A percentile compares a stretch with the other conserved stretches of the same genome.
Evolutionary conservation across 2,329 filamentous ascomycete genomes (phyloP).

Genomic region (Phoma sp.): DNA sequence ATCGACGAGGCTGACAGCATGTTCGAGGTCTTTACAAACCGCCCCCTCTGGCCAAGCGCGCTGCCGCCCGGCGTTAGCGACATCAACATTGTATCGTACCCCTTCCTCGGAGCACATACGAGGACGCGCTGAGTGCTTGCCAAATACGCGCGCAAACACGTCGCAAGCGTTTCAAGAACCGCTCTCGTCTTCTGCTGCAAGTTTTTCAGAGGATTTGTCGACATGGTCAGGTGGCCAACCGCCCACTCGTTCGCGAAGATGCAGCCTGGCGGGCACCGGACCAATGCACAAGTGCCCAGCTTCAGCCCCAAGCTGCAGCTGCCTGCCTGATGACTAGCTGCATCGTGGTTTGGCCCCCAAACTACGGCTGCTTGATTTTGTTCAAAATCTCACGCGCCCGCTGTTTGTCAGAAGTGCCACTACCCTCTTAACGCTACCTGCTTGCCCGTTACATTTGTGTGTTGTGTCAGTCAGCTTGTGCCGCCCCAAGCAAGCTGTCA

Average conservation of each 20-base stretch:
- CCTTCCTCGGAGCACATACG: constrained; percentile 4
- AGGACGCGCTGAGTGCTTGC: neutral
- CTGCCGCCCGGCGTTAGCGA: constrained; percentile 11
- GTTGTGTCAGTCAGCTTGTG: constrained; percentile 32
- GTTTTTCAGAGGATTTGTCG: constrained; percentile 3
- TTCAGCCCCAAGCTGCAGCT: constrained; percentile 26
- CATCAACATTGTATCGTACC: constrained; percentile 9
- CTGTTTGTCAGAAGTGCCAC: constrained; percentile 22
- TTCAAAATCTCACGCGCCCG: constrained; percentile 30
- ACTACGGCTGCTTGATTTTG: constrained; percentile 20
- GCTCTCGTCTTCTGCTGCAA: neutral
- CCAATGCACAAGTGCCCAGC: constrained; percentile 23
- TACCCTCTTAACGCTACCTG: constrained; percentile 22
- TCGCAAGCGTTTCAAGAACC: constrained; percentile 1
- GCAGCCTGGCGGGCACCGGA: constrained; percentile 29
- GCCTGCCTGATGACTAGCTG: constrained; percentile 41
- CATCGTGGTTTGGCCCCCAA: constrained; percentile 34
- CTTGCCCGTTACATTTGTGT: constrained; percentile 18
- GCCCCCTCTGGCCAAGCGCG: constrained; percentile 12
- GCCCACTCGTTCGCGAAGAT: constrained; percentile 12
- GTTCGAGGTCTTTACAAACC: constrained; percentile 4
- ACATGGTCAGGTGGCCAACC: constrained; percentile 17
- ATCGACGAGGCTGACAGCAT: constrained; percentile 15
- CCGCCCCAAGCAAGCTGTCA: constrained; percentile 21
- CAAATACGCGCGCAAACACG: constrained; percentile 2